Evolutionary conservation across 225 moss, liverwort and hornwort genomes (phyloP), one percentile per base, ranked within the genome.

Genomic region (Marchantia paleacea): DNA sequence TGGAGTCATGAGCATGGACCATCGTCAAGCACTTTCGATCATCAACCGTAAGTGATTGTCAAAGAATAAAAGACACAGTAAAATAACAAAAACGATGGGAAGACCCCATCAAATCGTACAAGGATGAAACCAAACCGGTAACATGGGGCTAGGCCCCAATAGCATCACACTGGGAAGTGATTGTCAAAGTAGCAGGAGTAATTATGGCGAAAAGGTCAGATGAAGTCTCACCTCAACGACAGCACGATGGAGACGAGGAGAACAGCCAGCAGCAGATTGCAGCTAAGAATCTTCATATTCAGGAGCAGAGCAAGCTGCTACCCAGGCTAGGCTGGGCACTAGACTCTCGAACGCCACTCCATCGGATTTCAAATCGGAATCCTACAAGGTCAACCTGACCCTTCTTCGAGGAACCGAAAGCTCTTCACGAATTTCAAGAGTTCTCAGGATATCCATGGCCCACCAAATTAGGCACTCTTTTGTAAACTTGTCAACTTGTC

Each of bases 151-250:
- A n/a, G n/a, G n/a, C n/a, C n/a, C n/a, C n/a, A n/a, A n/a, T n/a
- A n/a, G n/a, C n/a, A n/a, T n/a, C n/a, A n/a, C n/a, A n/a, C n/a
- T n/a, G n/a, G n/a, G n/a, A n/a, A n/a, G n/a, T n/a, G n/a, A n/a
- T n/a, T n/a, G 72, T 50, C 19, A 4, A 50, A 51, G 1, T 15
- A 24, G 50, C 50, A 51, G 48, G 51, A 49, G 18, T 3, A 8
- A 51, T 12, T 9, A 71, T 22, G 8, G 31, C 9, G 7, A 22
- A 9, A 62, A 22, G 19, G 39, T 39, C 18, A 58, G 0, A 58
- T 18, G 58, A 39, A 48, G 18, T 22, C n/a, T n/a, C 20, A 72
- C 72, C 72, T 72, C 72, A 72, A 66, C 9, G n/a, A 72, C 51
- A 52, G 50, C 8, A 72, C 20, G 9, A 51, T 0, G 39, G 39